Conservation (phyloP, 441 rosid species). For the Hura crepitans region DNA sequence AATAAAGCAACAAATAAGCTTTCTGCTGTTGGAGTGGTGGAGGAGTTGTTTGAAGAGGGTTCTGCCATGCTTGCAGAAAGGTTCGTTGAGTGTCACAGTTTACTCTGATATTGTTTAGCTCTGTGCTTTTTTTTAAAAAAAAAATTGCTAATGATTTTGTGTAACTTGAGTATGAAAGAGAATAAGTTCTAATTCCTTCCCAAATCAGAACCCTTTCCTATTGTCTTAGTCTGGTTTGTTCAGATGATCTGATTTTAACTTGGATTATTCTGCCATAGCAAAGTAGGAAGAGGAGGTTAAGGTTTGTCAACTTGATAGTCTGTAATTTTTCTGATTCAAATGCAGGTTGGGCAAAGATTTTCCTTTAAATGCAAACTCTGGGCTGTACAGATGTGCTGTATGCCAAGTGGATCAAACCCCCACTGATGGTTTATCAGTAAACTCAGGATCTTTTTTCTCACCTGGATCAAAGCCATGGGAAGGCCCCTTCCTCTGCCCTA, state of each 20-base stretch:
- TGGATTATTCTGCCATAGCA: background rate
- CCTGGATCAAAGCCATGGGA: conserved; percentile 80
- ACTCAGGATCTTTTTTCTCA: conserved; percentile 55
- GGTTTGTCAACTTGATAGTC: background rate
- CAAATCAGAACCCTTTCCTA: background rate
- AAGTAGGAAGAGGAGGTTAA: background rate
- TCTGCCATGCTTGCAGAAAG: conserved; percentile 95
- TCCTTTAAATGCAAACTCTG: conserved; percentile 44
- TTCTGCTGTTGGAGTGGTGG: conserved; percentile 88
- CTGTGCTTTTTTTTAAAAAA: background rate
- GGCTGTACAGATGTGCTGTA: conserved; percentile 80
- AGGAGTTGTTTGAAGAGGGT: conserved; percentile 99
- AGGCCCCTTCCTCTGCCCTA: conserved; percentile 83
- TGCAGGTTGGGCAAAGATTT: conserved; percentile 85
- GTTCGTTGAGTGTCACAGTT: conserved; percentile 32
- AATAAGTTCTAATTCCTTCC: background rate
- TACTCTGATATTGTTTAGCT: background rate
- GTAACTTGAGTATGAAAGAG: background rate
- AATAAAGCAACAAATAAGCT: conserved; percentile 71
- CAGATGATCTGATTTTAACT: background rate
- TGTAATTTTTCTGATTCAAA: conserved; percentile 11
- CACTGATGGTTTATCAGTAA: conserved; percentile 45
- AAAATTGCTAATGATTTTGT: background rate
- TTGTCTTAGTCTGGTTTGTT: background rate
- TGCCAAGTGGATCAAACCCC: conserved; percentile 88